These are phyloP conservation scores for Geotrichum australiense DNA, from an alignment of 1,139 yeast genomes.

Conservation along the genomic window DNA sequence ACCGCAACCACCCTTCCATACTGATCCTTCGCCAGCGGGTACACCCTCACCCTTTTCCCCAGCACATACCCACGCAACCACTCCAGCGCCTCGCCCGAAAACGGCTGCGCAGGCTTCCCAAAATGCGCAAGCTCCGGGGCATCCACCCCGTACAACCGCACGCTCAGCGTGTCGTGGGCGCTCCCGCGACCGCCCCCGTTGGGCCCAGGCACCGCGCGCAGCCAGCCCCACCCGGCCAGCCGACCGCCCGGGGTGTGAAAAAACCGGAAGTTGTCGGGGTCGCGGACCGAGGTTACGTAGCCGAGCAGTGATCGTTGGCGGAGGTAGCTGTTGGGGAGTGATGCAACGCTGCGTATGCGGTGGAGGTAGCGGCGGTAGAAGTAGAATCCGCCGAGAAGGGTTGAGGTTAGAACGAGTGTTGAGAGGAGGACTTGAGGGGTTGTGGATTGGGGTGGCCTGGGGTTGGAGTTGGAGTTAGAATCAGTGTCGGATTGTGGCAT, in stretches of 20 bases:
- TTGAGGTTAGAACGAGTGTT: slow-evolving; percentile 24
- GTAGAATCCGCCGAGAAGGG: slow-evolving; percentile 26
- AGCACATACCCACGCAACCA: slow-evolving; percentile 65
- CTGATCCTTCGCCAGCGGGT: slow-evolving; percentile 80
- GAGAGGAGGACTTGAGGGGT: slow-evolving; percentile 23
- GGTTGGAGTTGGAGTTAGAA: no score
- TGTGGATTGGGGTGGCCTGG: slow-evolving; percentile 6
- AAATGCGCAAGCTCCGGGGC: slow-evolving; percentile 96
- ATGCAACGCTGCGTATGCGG: slow-evolving; percentile 30
- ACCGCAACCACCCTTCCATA: slow-evolving; percentile 84
- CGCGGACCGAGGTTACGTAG: slow-evolving; percentile 85
- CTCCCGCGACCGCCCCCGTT: slow-evolving; percentile 36
- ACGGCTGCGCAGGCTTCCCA: slow-evolving; percentile 91
- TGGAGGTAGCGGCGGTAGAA: slow-evolving; percentile 29
- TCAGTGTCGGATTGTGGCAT: not conserved
- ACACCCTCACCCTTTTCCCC: slow-evolving; percentile 61
- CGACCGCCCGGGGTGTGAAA: slow-evolving; percentile 93
- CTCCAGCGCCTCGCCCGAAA: slow-evolving; percentile 68
- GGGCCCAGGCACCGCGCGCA: slow-evolving; percentile 60
- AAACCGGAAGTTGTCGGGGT: slow-evolving; percentile 90
- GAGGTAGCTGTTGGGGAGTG: slow-evolving; percentile 29
- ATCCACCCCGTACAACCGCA: slow-evolving; percentile 90
- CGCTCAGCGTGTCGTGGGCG: slow-evolving; percentile 38
- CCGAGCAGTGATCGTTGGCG: slow-evolving; percentile 57
- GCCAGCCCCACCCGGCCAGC: slow-evolving; percentile 90